phyloP scores from a whole-genome alignment of 768 basidiomycete species.

The Russula vinacea region DNA sequence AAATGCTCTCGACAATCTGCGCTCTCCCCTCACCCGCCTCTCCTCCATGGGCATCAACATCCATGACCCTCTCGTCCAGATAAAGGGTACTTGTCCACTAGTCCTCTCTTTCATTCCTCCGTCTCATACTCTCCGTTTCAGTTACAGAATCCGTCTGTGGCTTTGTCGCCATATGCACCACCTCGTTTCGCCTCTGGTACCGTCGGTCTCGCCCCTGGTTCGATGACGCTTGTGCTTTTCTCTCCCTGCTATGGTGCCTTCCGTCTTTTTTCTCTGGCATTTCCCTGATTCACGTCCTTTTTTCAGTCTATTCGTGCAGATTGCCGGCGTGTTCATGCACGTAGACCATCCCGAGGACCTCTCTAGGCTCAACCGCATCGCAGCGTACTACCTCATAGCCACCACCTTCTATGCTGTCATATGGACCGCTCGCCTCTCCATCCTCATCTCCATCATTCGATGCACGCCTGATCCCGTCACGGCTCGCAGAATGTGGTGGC shows the following conservation, averaged over 20 bases:
- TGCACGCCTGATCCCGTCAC: slow-evolving; percentile 43
- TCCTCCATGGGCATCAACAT: slow-evolving; percentile 26
- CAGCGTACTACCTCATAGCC: slow-evolving; percentile 36
- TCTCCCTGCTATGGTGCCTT: slow-evolving; percentile 30
- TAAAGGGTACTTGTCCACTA: slow-evolving; percentile 17
- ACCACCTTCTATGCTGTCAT: slow-evolving; percentile 33
- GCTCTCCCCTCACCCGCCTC: neutral
- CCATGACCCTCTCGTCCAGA: slow-evolving; percentile 27
- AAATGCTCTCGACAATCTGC: neutral
- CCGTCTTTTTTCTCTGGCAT: neutral
- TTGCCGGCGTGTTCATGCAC: slow-evolving; percentile 34
- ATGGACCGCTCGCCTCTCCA: slow-evolving; percentile 45
- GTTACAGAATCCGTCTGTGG: slow-evolving; percentile 34
- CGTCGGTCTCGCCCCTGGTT: slow-evolving; percentile 34
- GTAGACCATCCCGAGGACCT: slow-evolving; percentile 28
- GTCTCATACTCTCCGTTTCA: neutral
- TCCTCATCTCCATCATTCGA: slow-evolving; percentile 54
- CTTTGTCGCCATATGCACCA: slow-evolving; percentile 32
- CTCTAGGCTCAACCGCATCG: slow-evolving; percentile 30
- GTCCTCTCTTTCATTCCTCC: too few relatives aligned
- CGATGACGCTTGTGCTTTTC: slow-evolving; percentile 34
- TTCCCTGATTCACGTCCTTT: neutral
- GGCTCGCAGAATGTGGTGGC: slow-evolving; percentile 22
- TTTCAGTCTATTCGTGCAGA: slow-evolving; percentile 30
- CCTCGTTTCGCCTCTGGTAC: slow-evolving; percentile 30